Evolutionary conservation across 352 stramenopile genomes (phyloP).

Genomic region (Pythium brassicae): DNA sequence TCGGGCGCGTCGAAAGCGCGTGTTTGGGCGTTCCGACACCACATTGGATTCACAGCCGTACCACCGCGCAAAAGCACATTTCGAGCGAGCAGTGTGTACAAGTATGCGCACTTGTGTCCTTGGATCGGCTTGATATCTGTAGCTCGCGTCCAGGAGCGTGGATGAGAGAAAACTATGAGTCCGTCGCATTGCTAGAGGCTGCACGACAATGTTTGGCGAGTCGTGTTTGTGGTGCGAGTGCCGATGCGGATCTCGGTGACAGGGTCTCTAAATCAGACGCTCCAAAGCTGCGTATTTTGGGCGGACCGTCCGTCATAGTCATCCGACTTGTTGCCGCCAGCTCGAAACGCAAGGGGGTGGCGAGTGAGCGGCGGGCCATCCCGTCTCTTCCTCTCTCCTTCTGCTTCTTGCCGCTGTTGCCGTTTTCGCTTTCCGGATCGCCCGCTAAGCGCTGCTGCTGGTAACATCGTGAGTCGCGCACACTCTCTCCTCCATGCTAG

Average conservation of each 20-base stretch:
- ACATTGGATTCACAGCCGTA: not conserved
- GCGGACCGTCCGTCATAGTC: conserved; percentile 1
- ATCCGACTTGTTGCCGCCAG: not conserved
- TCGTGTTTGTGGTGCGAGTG: not conserved
- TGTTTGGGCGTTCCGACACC: too few relatives aligned
- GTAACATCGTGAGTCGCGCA: too few relatives aligned
- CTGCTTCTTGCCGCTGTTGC: too few relatives aligned
- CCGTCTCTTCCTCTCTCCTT: too few relatives aligned
- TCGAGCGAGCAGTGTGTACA: too few relatives aligned
- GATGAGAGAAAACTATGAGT: not conserved
- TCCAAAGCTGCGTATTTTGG: conserved; percentile 9
- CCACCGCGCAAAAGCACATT: not conserved
- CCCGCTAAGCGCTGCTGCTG: too few relatives aligned
- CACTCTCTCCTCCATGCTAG: too few relatives aligned
- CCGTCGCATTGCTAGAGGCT: not conserved
- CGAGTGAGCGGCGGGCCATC: not conserved
- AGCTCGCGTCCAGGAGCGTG: not conserved
- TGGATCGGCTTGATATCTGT: not conserved
- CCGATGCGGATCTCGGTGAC: not conserved
- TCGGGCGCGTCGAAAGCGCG: not conserved
- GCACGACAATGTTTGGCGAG: not conserved
- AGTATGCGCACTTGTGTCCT: too few relatives aligned
- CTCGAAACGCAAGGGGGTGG: not conserved
- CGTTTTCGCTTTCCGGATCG: too few relatives aligned
- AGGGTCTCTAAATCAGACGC: conserved; percentile 9